Conservation (phyloP, 768 basidiomycete species). For the Lyophyllum semitale region DNA sequence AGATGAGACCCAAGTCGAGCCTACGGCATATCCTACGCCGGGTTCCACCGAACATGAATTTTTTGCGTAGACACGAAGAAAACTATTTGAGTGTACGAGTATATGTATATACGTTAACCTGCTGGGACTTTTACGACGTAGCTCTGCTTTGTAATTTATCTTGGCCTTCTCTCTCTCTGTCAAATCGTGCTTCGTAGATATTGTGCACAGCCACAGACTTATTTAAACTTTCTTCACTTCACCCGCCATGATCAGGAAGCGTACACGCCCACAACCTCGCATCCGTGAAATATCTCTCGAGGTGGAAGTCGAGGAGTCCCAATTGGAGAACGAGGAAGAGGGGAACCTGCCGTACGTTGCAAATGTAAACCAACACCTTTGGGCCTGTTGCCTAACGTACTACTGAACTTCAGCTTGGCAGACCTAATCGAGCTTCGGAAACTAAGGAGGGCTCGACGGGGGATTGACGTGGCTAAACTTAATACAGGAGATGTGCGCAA, state of each 20-base stretch:
- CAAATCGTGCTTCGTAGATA: not conserved
- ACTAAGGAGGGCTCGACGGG: conserved; percentile 69
- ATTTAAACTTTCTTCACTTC: not conserved
- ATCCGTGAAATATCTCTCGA: conserved; percentile 52
- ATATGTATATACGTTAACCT: conserved; percentile 15
- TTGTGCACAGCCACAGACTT: conserved; percentile 19
- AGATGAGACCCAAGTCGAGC: conserved; percentile 24
- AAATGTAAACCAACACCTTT: conserved; percentile 1
- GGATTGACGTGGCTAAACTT: conserved; percentile 84
- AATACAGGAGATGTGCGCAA: conserved; percentile 82
- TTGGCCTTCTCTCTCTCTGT: conserved; percentile 2
- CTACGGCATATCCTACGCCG: conserved; percentile 50
- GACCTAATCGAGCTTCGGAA: conserved; percentile 86
- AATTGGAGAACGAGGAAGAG: conserved; percentile 45
- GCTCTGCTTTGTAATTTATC: conserved; percentile 11
- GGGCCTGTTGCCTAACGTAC: conserved; percentile 4
- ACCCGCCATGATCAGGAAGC: conserved; percentile 68
- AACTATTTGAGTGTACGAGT: conserved; percentile 10
- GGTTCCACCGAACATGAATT: conserved; percentile 45
- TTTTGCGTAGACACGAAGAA: conserved; percentile 25
- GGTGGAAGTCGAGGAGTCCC: conserved; percentile 33
- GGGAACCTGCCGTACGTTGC: conserved; percentile 51
- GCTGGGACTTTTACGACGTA: conserved; percentile 4
- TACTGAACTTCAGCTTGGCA: conserved; percentile 52
- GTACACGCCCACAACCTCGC: conserved; percentile 63